Base-by-base conservation (phyloP, 768 basidiomycete genomes). In the Macrolepiota fuliginosa region DNA sequence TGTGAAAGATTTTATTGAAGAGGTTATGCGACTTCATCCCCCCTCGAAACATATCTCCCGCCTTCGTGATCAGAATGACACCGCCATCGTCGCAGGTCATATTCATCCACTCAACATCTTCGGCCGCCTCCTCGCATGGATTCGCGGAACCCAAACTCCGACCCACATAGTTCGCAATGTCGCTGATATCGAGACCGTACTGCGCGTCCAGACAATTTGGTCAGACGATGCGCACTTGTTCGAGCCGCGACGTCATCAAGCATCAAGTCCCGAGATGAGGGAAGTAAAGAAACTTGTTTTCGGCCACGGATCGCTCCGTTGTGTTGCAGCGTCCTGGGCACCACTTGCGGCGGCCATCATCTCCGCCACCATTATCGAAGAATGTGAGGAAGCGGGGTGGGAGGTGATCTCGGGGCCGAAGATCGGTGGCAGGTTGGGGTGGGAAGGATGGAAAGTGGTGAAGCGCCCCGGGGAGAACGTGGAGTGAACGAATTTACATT, bases 311-410 rank as follows among this genome's bases (percentile, higher is more conserved):
- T 71, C 71, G 11, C 64, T 86, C 55, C 66, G 71, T n/a, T 86
- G 84, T 53, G 73, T 81, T 7, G 86, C 81, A 0, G 66, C 67
- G 17, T 70, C 68, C 3, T 85, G 84, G 78, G 85, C 82, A 5
- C 79, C 83, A 1, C 75, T 81, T 54, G 81, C 83, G 0, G 81
- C 79, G 2, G 85, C 75, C 0, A 62, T 85, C 1, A 73, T 88
- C 29, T 75, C 76, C 3, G 81, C 77, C 0, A 76, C 73, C 12
- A 62, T 84, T 3, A 58, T 84, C 3, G 73, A 78, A 24, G 70
- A 68, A 11, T 45, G 79, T 12, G 68, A 74, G 27, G 72, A 68
- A 1, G 64, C 69, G 2, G 67, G 66, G 15, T 74, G 68, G 61
- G 54, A 22, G 39, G 67, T 76, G 54, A 64, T 69, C n/a, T 42